Conservation (phyloP, 257 asterid genomes). For the Penstemon eatonii region DNA sequence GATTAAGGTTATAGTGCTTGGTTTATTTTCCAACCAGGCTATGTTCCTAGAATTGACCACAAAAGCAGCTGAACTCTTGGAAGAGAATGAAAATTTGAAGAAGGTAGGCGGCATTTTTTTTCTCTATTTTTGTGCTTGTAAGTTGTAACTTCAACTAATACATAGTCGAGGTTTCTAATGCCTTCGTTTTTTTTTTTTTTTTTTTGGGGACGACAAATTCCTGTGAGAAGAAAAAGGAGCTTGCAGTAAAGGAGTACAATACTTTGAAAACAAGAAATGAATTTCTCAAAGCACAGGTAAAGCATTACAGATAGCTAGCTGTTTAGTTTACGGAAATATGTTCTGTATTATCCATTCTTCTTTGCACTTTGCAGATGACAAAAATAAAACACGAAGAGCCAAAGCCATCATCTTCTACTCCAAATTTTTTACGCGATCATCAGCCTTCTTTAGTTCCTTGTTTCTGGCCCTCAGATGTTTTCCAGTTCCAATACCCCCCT, state of each 20-base stretch:
- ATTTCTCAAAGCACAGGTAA: slow-evolving; percentile 51
- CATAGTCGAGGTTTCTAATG: background rate
- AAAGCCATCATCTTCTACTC: slow-evolving; percentile 25
- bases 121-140: background rate
- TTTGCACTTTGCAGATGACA: slow-evolving; percentile 41
- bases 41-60: slow-evolving; percentile 42
- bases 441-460: slow-evolving; percentile 46
- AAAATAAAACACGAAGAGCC: slow-evolving; percentile 33
- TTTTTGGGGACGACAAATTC: slow-evolving; percentile 5
- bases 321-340: background rate
- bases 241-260: slow-evolving; percentile 41
- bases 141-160: background rate
- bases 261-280: slow-evolving; percentile 43
- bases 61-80: slow-evolving; percentile 41
- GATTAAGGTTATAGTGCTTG: background rate
- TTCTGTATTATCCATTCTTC: background rate
- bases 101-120: slow-evolving; percentile 32
- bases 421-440: slow-evolving; percentile 23
- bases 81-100: slow-evolving; percentile 51
- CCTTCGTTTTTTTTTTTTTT: background rate
- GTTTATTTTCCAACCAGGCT: slow-evolving; percentile 35
- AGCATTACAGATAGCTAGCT: background rate
- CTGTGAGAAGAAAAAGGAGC: slow-evolving; percentile 57
- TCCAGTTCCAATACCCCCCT: slow-evolving; percentile 30
- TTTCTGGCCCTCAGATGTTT: slow-evolving; percentile 46